Evolutionary conservation across 2,329 filamentous ascomycete genomes (phyloP).

Genomic region (Pestalotiopsis sp.): DNA sequence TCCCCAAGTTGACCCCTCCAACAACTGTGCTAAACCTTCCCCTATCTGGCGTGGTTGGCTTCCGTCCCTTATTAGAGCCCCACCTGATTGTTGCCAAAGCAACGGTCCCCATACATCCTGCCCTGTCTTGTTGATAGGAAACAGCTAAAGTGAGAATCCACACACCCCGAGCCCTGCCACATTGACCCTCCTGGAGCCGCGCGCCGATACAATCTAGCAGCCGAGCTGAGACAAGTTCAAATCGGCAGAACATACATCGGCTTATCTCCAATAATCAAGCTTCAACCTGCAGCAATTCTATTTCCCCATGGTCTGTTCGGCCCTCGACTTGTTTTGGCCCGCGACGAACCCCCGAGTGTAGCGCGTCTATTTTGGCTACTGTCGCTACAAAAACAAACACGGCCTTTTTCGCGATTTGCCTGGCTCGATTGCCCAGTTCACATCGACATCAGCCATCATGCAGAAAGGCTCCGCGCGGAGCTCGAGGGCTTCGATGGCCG

Average conservation of each 20-base stretch:
- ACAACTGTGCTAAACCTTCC: neutral
- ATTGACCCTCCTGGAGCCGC: neutral
- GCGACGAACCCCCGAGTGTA: neutral
- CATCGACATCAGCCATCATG: conserved; percentile 21
- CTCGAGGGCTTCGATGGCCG: conserved; percentile 30
- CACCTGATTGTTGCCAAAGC: neutral
- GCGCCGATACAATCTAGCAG: neutral
- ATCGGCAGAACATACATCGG: neutral
- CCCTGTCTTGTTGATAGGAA: neutral
- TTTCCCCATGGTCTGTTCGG: neutral
- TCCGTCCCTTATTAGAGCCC: neutral
- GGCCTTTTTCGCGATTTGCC: neutral
- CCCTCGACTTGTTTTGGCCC: neutral
- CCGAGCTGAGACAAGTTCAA: neutral
- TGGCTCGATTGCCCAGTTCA: neutral
- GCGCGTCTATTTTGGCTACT: conserved; percentile 2
- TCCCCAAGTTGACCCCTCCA: neutral
- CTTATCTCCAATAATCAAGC: neutral
- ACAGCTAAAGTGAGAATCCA: neutral
- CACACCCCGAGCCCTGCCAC: neutral
- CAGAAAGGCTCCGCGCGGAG: conserved; percentile 32
- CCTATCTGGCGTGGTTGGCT: neutral
- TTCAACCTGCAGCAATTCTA: neutral
- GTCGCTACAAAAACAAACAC: neutral
- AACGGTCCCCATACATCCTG: neutral